Evolutionary conservation across 1,284 basidiomycete genomes (phyloP).

Genomic region (Ustilago curta): DNA sequence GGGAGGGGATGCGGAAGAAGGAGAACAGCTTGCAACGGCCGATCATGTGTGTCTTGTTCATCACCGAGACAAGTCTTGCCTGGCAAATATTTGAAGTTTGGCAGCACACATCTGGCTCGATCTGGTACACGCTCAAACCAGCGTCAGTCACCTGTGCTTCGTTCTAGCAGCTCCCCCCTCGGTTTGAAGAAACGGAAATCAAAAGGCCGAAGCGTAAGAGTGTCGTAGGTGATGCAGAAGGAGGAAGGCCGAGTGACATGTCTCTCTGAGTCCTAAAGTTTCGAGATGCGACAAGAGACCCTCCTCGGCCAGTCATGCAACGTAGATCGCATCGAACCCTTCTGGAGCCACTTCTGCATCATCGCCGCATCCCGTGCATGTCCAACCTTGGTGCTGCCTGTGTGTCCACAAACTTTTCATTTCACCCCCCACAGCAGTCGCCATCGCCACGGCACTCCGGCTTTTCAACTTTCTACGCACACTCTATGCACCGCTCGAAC

Average conservation of each 20-base stretch:
- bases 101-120: too few relatives aligned
- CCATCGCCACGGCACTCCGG: not conserved
- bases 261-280: slow-evolving; percentile 44
- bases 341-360: slow-evolving; percentile 6
- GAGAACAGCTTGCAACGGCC: too few relatives aligned
- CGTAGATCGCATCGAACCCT: slow-evolving; percentile 24
- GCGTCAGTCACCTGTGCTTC: not conserved
- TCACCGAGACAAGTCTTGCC: too few relatives aligned
- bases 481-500: not conserved
- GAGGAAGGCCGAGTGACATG: slow-evolving; percentile 20
- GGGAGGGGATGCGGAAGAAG: too few relatives aligned
- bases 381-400: not conserved
- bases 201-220: not conserved
- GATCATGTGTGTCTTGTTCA: too few relatives aligned
- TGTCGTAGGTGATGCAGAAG: not conserved
- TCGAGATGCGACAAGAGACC: not conserved
- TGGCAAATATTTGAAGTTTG: too few relatives aligned
- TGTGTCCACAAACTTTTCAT: not conserved
- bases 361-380: slow-evolving; percentile 3
- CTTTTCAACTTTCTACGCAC: not conserved
- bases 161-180: too few relatives aligned
- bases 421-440: not conserved
- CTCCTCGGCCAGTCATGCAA: slow-evolving; percentile 12
- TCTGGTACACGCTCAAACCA: too few relatives aligned
- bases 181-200: not conserved